Evolutionary conservation across 2,329 filamentous ascomycete genomes (phyloP), one percentile per base, ranked within the genome.

Genomic region (Aspergillus hiratsukae): DNA sequence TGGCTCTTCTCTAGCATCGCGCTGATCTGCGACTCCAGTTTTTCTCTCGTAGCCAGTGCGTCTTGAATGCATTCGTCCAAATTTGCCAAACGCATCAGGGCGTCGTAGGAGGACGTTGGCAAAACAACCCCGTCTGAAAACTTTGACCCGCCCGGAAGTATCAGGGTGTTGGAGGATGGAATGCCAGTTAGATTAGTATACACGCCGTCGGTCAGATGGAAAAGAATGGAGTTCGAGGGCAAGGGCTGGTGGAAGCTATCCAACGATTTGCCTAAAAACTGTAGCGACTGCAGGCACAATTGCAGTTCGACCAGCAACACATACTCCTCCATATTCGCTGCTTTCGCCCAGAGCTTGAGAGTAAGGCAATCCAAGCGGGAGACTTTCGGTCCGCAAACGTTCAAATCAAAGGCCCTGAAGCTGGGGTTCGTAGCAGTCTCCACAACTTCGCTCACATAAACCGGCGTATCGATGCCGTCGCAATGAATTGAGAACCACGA

Each of bases 61-160:
- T 97, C 93, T 69, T 95, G 91, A 25, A 97, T 90, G 54, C 91
- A 96, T 69, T 89, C 90, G 60, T 96, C 91, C 17, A 97, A 80
- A 56, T 92, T 96, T 5, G 90, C 87, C 10, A 97, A 80, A 58
- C 89, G 87, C 87, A 97, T 93, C 21, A 97, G 79, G 1, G 89
- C 85, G 67, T 91, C 91, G 71, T 96, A 97, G 0, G 91, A 91
- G 0, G 91, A 91, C 0, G 88, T 91, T 0, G 83, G 69, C n/a
- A 83, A 76, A 0, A 83, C 70, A 2, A 77, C 64, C 1, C 80
- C 72, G 5, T 81, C 79, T 25, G 82, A 76, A 52, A 65, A 72
- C 10, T 72, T 68, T 3, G 69, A 64, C n/a, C 68, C 61, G 45
- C 58, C 64, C 58, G 45, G 54, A 19, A 61, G 27, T 11, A 56